Conservation (phyloP, 1,139 yeast genomes). For the Yamadazyma diospyri region DNA sequence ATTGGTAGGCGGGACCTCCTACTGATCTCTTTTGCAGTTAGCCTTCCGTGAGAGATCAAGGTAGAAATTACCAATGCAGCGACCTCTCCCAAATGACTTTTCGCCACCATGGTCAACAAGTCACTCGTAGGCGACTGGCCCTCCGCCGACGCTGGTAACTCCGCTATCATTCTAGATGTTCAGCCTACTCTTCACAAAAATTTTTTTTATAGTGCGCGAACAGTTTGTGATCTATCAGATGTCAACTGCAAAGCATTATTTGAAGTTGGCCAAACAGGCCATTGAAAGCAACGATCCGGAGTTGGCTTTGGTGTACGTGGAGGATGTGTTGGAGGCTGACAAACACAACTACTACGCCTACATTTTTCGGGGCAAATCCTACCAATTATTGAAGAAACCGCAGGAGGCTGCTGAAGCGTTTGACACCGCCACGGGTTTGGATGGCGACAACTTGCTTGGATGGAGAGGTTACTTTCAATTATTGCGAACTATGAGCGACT, state of each 20-base stretch:
- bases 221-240: slow-evolving; percentile 5
- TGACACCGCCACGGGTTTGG: slow-evolving; percentile 50
- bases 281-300: slow-evolving; percentile 56
- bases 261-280: slow-evolving; percentile 61
- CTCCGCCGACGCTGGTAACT: slow-evolving; percentile 23
- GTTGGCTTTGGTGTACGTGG: slow-evolving; percentile 49
- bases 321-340: slow-evolving; percentile 54
- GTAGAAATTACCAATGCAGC: slow-evolving; percentile 54
- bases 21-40: slow-evolving; percentile 47
- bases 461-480: slow-evolving; percentile 76
- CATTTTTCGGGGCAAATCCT: slow-evolving; percentile 60
- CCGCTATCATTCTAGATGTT: slow-evolving; percentile 10
- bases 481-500: slow-evolving; percentile 34
- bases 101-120: slow-evolving; percentile 51
- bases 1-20: slow-evolving; percentile 38
- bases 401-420: slow-evolving; percentile 50
- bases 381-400: slow-evolving; percentile 38
- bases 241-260: slow-evolving; percentile 18
- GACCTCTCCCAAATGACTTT: slow-evolving; percentile 59
- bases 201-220: slow-evolving; percentile 1
- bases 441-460: slow-evolving; percentile 56
- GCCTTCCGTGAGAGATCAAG: slow-evolving; percentile 58
- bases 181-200: slow-evolving; percentile 5
- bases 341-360: slow-evolving; percentile 60
- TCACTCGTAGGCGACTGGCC: slow-evolving; percentile 62